Conservation (phyloP, 179 eudicot species). For the Drosera spatulata region DNA sequence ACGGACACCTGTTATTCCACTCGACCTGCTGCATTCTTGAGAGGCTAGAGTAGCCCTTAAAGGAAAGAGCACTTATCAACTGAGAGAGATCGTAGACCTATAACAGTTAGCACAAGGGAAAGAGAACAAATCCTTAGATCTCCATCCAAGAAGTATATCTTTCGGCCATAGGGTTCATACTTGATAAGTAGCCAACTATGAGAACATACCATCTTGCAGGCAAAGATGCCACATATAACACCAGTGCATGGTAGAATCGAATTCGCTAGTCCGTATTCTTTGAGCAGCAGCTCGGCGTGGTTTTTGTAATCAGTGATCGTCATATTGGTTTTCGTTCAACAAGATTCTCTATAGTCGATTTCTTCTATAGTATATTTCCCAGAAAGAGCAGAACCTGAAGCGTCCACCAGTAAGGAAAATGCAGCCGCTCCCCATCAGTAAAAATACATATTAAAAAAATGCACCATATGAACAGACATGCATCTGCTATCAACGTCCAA, state of each 20-base stretch:
- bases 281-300: conserved; percentile 14
- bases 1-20: conserved; percentile 32
- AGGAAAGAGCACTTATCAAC: conserved; percentile 16
- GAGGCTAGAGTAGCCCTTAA: conserved; percentile 30
- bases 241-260: conserved; percentile 27
- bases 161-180: no score
- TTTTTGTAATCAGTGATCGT: conserved; percentile 24
- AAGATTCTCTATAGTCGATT: neutral
- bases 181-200: neutral
- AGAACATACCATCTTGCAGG: conserved; percentile 32
- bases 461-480: no score
- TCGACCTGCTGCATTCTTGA: conserved; percentile 26
- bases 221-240: conserved; percentile 23
- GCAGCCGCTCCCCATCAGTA: no score
- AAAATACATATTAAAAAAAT: no score
- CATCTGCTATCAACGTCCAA: no score
- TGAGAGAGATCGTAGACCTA: conserved; percentile 18
- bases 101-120: neutral
- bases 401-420: no score
- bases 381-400: no score
- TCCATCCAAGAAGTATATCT: no score
- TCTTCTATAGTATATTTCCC: no score
- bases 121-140: neutral
- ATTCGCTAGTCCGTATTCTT: conserved; percentile 15
- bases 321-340: conserved; percentile 7